Evolutionary conservation across 805 yeast genomes (phyloP).

Genomic region (Candida yuanshanica): DNA sequence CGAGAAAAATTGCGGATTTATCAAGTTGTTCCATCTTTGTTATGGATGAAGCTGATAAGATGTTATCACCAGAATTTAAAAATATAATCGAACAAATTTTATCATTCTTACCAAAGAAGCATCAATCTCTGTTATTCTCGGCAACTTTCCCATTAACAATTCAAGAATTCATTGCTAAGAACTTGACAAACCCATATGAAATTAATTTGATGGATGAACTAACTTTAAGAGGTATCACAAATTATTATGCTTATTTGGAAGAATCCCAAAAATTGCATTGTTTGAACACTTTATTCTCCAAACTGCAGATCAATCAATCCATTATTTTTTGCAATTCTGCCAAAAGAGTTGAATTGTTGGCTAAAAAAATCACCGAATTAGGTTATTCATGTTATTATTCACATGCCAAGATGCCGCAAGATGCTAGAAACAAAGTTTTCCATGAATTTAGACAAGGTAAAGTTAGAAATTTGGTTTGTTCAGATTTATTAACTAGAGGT

Average conservation of each 20-base stretch:
- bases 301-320: conserved; percentile 92
- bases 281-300: conserved; percentile 88
- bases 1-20: conserved; percentile 81
- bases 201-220: conserved; percentile 97
- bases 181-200: conserved; percentile 87
- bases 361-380: conserved; percentile 91
- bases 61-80: conserved; percentile 87
- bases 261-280: conserved; percentile 95
- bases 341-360: conserved; percentile 89
- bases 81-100: conserved; percentile 82
- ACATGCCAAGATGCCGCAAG: conserved; percentile 97
- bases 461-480: conserved; percentile 94
- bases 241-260: conserved; percentile 97
- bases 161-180: conserved; percentile 86
- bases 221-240: conserved; percentile 93
- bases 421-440: conserved; percentile 94
- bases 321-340: conserved; percentile 97
- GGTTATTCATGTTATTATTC: conserved; percentile 96
- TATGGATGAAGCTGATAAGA: conserved; percentile 99
- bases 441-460: conserved; percentile 98
- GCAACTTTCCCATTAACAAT: conserved; percentile 97
- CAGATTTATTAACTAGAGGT: conserved; percentile 95
- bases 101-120: conserved; percentile 67
- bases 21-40: conserved; percentile 82
- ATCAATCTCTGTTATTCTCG: conserved; percentile 83